Conservation (phyloP, 768 basidiomycete genomes). For the Lepiota subincarnata region DNA sequence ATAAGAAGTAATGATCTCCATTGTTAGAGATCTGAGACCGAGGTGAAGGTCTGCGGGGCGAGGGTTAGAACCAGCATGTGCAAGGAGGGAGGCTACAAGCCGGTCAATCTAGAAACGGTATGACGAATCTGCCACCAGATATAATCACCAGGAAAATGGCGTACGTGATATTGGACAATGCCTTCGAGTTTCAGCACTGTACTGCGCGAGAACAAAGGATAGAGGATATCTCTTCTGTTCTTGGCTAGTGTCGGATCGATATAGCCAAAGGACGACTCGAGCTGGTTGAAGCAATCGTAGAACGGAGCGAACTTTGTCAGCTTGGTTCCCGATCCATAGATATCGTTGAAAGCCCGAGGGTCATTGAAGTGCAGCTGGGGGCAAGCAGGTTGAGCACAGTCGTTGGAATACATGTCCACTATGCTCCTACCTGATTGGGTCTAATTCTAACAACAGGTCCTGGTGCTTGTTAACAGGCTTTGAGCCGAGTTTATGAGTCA, state of each 20-base stretch:
- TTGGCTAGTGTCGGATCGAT: constrained; percentile 23
- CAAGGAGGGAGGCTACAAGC: constrained; percentile 16
- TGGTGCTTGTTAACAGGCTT: constrained; percentile 8
- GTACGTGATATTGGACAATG: constrained; percentile 24
- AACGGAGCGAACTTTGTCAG: constrained; percentile 26
- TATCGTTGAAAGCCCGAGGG: constrained; percentile 28
- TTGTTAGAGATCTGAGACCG: constrained; percentile 23
- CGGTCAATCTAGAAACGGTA: constrained; percentile 18
- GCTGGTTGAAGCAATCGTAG: constrained; percentile 22
- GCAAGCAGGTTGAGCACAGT: background rate
- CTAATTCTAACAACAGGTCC: constrained; percentile 33
- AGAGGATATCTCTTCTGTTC: constrained; percentile 23
- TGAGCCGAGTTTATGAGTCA: background rate
- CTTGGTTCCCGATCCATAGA: constrained; percentile 23
- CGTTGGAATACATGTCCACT: background rate
- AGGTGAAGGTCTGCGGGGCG: constrained; percentile 19
- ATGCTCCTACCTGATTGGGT: constrained; percentile 29
- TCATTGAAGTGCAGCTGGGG: constrained; percentile 34
- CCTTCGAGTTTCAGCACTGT: constrained; percentile 27
- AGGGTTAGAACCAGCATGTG: background rate
- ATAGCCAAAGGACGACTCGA: constrained; percentile 25
- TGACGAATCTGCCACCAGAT: background rate
- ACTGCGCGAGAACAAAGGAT: constrained; percentile 30
- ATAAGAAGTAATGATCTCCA: constrained; percentile 29
- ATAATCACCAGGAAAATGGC: background rate